Conservation (phyloP, 2,329 filamentous ascomycete genomes). For the Fusarium sp. region DNA sequence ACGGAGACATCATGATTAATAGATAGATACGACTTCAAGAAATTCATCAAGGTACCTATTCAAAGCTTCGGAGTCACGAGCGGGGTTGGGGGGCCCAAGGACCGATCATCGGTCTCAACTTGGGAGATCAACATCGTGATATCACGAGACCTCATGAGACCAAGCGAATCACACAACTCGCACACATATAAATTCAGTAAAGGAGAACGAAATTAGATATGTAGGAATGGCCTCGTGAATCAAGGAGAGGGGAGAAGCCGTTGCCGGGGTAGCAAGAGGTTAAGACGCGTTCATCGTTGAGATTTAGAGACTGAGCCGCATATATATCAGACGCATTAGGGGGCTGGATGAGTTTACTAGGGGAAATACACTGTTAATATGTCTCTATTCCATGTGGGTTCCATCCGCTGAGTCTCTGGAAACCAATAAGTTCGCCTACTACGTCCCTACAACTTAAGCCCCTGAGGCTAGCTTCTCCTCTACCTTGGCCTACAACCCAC, state of each 20-base stretch:
- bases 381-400: background rate
- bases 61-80: background rate
- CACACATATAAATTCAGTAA: conserved; percentile 22
- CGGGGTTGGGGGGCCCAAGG: background rate
- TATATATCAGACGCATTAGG: conserved; percentile 2
- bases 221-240: background rate
- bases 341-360: background rate
- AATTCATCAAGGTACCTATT: no score
- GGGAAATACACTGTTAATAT: background rate
- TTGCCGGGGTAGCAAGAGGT: conserved; percentile 9
- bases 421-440: background rate
- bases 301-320: background rate
- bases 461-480: background rate
- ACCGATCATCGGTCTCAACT: background rate
- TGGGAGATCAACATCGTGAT: background rate
- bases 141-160: background rate
- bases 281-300: background rate
- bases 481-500: conserved; percentile 2
- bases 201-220: conserved; percentile 1
- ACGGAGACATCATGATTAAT: background rate
- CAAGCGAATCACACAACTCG: background rate
- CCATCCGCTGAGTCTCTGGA: background rate
- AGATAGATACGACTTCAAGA: background rate
- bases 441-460: conserved; percentile 10
- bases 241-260: background rate